Base-by-base conservation (phyloP, 2,329 filamentous ascomycete genomes). In the Chaetomiaceae sp. region DNA sequence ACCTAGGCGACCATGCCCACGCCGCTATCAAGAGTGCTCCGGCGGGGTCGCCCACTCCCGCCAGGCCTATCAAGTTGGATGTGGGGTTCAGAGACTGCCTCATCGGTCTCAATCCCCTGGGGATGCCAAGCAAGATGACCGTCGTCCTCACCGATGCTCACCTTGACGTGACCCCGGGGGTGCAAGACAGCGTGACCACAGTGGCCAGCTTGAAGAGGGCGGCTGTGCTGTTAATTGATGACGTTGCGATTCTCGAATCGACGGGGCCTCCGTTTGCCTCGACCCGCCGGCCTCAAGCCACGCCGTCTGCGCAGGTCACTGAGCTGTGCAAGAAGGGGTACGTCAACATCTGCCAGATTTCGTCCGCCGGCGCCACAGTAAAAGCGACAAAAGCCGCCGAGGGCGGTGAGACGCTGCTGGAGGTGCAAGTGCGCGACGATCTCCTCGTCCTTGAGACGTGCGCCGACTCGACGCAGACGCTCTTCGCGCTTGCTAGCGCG, bases 391-490 rank as follows among this genome's bases (percentile, higher is more conserved):
- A 74, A 9, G 71, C 75, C 33, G 70, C 70, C 1, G 75, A 81
- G 29, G 78, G 74, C 1, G n/a, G n/a, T n/a, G 74, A 81, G 24
- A 84, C 83, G 53, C 77, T 80, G 33, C 66, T 96, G 12, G 84
- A 93, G 55, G 74, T 96, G 1, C 87, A 95, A 53, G 70, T 97
- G 38, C 81, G 81, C 50, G 90, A 95, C 59, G 85, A 95, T 54
- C 74, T 98, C 1, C 73, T 98, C 43, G 83, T 98, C 27, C 69
- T 98, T 6, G 93, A 98, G 65, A 94, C 90, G 1, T 98, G 94
- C 59, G 93, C 93, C 24, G 93, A 98, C 65, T 98, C 93, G 2
- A 97, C 89, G 0, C 89, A 96, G 63, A 98, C 93, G 0, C 74
- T 98, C 12, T 84, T 95, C 42, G 75, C 78, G 2, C 76, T 95